These are phyloP conservation scores for Candida dajiaensis DNA, from an alignment of 805 yeast genomes.

Conservation along the genomic window DNA sequence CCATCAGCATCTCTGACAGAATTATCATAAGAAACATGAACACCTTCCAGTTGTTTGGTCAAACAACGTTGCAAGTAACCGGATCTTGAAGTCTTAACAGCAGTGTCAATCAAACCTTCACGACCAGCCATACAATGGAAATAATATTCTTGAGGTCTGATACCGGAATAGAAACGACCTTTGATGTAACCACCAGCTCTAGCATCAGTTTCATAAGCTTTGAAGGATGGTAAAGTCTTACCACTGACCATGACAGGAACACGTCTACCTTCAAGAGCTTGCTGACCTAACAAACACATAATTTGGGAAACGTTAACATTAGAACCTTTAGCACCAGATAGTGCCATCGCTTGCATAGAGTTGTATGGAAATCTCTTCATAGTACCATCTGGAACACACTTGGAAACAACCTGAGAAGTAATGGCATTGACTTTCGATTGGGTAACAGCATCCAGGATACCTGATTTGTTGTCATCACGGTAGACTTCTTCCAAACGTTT, in stretches of 20 bases:
- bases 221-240: conserved; percentile 93
- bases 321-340: conserved; percentile 99
- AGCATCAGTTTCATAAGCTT: conserved; percentile 94
- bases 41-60: conserved; percentile 97
- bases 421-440: conserved; percentile 88
- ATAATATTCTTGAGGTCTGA: conserved; percentile 96
- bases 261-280: conserved; percentile 98
- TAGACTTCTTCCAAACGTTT: conserved; percentile 90
- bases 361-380: conserved; percentile 93
- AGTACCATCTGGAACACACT: conserved; percentile 94
- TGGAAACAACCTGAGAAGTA: conserved; percentile 89
- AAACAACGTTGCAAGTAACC: conserved; percentile 98
- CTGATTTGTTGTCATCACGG: conserved; percentile 88
- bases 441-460: conserved; percentile 91
- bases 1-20: conserved; percentile 96
- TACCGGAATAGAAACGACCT: conserved; percentile 96
- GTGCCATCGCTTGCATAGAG: conserved; percentile 98
- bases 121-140: conserved; percentile 99
- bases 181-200: conserved; percentile 98
- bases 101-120: conserved; percentile 99
- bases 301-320: conserved; percentile 97
- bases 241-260: conserved; percentile 99
- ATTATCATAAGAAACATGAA: conserved; percentile 88
- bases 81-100: conserved; percentile 96
- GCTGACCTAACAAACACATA: conserved; percentile 98